Base-by-base conservation (phyloP, 257 asterid genomes). In the Scutellaria barbata region DNA sequence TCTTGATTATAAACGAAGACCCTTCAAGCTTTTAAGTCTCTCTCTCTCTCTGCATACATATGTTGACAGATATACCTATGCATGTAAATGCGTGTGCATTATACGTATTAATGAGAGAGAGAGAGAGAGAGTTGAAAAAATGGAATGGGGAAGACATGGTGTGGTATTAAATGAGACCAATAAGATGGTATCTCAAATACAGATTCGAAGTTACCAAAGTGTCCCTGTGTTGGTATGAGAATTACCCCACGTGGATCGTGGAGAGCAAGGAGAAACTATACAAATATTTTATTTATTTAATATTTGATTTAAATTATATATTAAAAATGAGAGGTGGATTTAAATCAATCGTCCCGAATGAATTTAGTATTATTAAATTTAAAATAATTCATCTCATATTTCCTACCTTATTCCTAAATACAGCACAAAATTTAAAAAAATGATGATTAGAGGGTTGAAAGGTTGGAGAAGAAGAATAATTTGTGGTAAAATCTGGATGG, bases 131-230 rank as follows among this genome's bases (percentile, higher is more conserved):
- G 76, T 58, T 79, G 80, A 81, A 72, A 68, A 68, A 66, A 18
- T 18, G 71, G 79, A 80, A 81, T 60, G 77, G 79, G 48, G 69
- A 56, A 37, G 84, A 76, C 73, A 82, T 75, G 82, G 82, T 74
- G 80, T 42, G 84, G 73, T 85, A 77, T 64, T 70, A 79, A 71
- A 83, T 73, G 83, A 72, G 57, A 69, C 43, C 58, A 25, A 22
- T 30, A 30, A 30, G 35, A 53, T 67, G 40, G 40, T 30, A 30
- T 30, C 4, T 30, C 45, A 1, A 39, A 35, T 22, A 3, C 67
- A 25, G 57, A 1, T 52, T 18, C 5, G 35, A 30, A 52, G 45
- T 71, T 74, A 74, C 79, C 0, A 1, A 0, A 79, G 57, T 54
- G 51, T 37, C 83, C 87, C 41, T 53, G 0, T 1, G 70, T 8